These are phyloP conservation scores for Lactarius indigo DNA, from an alignment of 768 basidiomycete species.

Conservation along the genomic window DNA sequence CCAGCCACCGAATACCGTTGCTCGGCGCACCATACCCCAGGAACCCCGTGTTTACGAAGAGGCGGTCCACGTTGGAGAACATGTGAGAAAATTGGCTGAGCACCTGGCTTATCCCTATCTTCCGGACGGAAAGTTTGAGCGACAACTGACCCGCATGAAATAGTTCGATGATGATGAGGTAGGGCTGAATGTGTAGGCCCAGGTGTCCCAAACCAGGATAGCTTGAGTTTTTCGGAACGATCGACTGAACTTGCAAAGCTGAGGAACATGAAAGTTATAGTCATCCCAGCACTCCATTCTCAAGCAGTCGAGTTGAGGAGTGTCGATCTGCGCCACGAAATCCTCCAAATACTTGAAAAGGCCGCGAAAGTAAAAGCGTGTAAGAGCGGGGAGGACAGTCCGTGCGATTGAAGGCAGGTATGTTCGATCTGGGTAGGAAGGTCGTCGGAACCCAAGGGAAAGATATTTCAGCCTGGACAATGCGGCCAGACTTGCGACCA, in stretches of 20 bases:
- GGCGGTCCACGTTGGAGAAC: not conserved
- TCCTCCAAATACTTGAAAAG: not conserved
- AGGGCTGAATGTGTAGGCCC: not conserved
- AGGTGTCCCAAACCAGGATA: not conserved
- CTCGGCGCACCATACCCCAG: not conserved
- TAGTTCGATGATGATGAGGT: not conserved
- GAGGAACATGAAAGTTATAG: not conserved
- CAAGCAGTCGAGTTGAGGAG: not conserved
- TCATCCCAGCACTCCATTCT: not conserved
- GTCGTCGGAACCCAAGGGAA: not conserved
- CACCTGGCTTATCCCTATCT: not conserved
- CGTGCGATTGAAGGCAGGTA: not conserved
- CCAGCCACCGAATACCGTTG: not conserved
- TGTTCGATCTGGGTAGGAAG: not conserved
- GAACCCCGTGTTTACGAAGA: not conserved
- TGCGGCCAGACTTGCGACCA: not conserved
- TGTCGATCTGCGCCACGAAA: not conserved
- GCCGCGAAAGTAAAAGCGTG: not conserved
- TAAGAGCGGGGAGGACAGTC: not conserved
- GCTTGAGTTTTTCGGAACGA: not conserved
- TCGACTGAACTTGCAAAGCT: not conserved
- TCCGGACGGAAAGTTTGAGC: not conserved
- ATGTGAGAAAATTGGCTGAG: not conserved
- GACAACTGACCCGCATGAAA: not conserved
- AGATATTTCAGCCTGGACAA: not conserved